phyloP scores from a whole-genome alignment of 352 stramenopile species.

The Pythium periplocum region DNA sequence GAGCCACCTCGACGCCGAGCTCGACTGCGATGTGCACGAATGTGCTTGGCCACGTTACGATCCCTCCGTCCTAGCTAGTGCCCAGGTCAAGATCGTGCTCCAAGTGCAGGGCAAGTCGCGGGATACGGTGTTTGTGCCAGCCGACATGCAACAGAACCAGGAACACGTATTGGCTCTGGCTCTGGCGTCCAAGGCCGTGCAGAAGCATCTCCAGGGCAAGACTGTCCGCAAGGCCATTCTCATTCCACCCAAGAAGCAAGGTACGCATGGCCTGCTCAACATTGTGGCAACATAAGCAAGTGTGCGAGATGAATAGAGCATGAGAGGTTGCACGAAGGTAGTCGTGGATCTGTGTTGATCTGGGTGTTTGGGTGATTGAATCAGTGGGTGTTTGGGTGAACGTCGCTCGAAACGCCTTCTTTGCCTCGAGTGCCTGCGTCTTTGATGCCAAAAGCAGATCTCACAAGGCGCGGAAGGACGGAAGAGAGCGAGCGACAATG shows the following conservation, averaged over 20 bases:
- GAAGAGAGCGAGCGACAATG: slow-evolving; percentile 21
- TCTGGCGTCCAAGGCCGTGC: slow-evolving; percentile 42
- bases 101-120: slow-evolving; percentile 76
- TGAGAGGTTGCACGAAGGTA: too few relatives aligned
- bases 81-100: slow-evolving; percentile 78
- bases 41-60: slow-evolving; percentile 60
- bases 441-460: slow-evolving; percentile 14
- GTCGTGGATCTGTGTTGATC: too few relatives aligned
- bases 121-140: slow-evolving; percentile 62
- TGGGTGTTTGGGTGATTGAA: too few relatives aligned
- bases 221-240: slow-evolving; percentile 69
- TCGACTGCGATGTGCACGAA: slow-evolving; percentile 50
- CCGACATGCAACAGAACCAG: slow-evolving; percentile 40
- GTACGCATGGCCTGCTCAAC: slow-evolving; percentile 68
- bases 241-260: slow-evolving; percentile 78
- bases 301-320: too few relatives aligned
- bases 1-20: slow-evolving; percentile 1
- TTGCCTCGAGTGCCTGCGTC: not conserved
- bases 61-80: slow-evolving; percentile 41
- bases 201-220: slow-evolving; percentile 65
- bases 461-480: slow-evolving; percentile 2
- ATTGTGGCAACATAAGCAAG: slow-evolving; percentile 46
- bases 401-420: too few relatives aligned
- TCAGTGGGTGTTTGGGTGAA: too few relatives aligned
- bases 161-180: slow-evolving; percentile 62